phyloP scores from a whole-genome alignment of 202 grass and related monocot genomes.

The Alloteropsis angusta region DNA sequence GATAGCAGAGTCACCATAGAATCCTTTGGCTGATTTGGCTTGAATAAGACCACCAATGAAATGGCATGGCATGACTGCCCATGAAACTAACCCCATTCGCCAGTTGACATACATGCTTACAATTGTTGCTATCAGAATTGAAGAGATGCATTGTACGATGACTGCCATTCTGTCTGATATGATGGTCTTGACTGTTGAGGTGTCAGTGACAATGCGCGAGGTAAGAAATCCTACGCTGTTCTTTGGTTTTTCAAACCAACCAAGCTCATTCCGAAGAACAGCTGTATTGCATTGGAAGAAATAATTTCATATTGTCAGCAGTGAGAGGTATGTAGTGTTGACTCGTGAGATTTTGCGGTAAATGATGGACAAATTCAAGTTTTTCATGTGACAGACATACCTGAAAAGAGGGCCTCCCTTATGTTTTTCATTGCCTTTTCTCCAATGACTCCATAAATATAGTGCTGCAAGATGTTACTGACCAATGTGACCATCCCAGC shows the following conservation, averaged over 20 bases:
- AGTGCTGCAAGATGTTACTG: conserved; percentile 52
- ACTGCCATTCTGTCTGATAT: conserved; percentile 58
- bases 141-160: conserved; percentile 57
- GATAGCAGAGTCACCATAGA: conserved; percentile 22
- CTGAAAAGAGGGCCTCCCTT: conserved; percentile 53
- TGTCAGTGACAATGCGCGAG: conserved; percentile 39
- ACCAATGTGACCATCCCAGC: conserved; percentile 38
- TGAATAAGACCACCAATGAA: conserved; percentile 53
- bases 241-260: conserved; percentile 50
- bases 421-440: conserved; percentile 56
- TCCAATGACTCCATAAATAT: conserved; percentile 46
- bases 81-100: conserved; percentile 60
- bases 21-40: conserved; percentile 60
- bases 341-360: not conserved
- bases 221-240: conserved; percentile 47
- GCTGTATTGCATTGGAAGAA: conserved; percentile 30
- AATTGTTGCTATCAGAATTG: conserved; percentile 52
- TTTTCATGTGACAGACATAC: conserved; percentile 28
- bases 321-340: not conserved
- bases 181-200: conserved; percentile 52
- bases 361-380: not conserved
- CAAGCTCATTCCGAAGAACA: conserved; percentile 43
- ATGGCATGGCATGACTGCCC: conserved; percentile 62
- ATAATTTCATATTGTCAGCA: not conserved
- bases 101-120: conserved; percentile 46